These are phyloP conservation scores for Spirogloea muscicola DNA, from an alignment of 139 green algal species.

Conservation along the genomic window DNA sequence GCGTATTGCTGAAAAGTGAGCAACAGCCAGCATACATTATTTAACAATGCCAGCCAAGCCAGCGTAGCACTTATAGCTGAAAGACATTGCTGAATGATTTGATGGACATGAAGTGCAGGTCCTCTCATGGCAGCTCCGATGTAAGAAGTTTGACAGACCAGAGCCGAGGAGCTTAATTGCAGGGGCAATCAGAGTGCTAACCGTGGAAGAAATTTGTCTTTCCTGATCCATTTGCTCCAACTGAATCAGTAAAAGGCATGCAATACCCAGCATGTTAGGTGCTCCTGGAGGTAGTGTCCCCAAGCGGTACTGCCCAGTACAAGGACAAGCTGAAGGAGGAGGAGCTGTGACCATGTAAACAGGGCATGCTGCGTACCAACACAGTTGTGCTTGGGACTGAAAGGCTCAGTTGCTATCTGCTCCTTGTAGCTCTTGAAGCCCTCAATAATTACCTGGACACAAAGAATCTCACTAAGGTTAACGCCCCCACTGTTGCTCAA, in stretches of 20 bases:
- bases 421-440: conserved; percentile 99
- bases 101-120: too few species aligned
- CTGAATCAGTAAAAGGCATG: conserved; percentile 39
- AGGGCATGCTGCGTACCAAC: conserved; percentile 63
- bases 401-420: conserved; percentile 76
- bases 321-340: background rate
- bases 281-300: background rate
- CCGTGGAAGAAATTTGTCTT: conserved; percentile 99
- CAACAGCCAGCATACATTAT: too few species aligned
- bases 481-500: background rate
- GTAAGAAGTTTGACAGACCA: too few species aligned
- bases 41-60: too few species aligned
- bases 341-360: background rate
- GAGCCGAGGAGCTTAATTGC: too few species aligned
- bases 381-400: conserved; percentile 82
- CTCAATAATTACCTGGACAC: conserved; percentile 90
- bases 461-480: conserved; percentile 54
- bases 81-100: too few species aligned
- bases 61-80: too few species aligned
- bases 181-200: conserved; percentile 53
- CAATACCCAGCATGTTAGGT: background rate
- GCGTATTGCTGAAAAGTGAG: conserved; percentile 77
- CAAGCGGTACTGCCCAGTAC: background rate
- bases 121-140: too few species aligned
- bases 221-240: conserved; percentile 96